phyloP scores from a whole-genome alignment of 1,284 basidiomycete genomes.

The Porodaedalea pini region DNA sequence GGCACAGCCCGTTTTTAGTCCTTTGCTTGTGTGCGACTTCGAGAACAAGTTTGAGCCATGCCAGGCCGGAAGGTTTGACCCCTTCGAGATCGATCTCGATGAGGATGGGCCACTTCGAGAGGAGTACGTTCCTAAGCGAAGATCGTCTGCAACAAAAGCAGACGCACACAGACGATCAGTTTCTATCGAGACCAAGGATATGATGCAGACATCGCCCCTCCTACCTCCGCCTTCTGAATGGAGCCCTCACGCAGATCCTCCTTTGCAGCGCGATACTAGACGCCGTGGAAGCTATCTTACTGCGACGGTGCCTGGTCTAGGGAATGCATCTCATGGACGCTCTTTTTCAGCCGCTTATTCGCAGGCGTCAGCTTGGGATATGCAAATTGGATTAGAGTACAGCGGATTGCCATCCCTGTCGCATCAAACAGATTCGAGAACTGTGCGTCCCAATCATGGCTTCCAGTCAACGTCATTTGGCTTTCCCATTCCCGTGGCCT shows the following conservation, averaged over 20 bases:
- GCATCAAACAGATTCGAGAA: neutral
- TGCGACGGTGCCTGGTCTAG: conserved; percentile 39
- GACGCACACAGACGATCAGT: neutral
- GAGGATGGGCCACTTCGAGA: conserved; percentile 76
- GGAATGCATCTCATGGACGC: conserved; percentile 33
- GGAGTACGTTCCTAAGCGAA: conserved; percentile 72
- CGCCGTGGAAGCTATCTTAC: conserved; percentile 51
- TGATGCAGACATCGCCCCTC: conserved; percentile 23
- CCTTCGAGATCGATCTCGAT: conserved; percentile 70
- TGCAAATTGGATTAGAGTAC: neutral
- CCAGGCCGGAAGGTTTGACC: conserved; percentile 38
- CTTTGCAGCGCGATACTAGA: conserved; percentile 52
- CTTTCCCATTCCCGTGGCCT: neutral
- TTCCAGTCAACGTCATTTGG: neutral
- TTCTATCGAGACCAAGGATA: neutral
- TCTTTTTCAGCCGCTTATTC: neutral
- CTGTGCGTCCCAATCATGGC: neutral
- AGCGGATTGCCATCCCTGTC: neutral
- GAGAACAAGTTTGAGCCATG: conserved; percentile 46
- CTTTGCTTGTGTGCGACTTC: conserved; percentile 56
- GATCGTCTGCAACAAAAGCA: conserved; percentile 28
- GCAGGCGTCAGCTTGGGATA: conserved; percentile 2
- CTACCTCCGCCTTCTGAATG: conserved; percentile 75
- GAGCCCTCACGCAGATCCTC: conserved; percentile 74
- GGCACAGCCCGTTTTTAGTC: conserved; percentile 65